Conservation (phyloP, 2,329 filamentous ascomycete species). For the Leptodontidium sp. region DNA sequence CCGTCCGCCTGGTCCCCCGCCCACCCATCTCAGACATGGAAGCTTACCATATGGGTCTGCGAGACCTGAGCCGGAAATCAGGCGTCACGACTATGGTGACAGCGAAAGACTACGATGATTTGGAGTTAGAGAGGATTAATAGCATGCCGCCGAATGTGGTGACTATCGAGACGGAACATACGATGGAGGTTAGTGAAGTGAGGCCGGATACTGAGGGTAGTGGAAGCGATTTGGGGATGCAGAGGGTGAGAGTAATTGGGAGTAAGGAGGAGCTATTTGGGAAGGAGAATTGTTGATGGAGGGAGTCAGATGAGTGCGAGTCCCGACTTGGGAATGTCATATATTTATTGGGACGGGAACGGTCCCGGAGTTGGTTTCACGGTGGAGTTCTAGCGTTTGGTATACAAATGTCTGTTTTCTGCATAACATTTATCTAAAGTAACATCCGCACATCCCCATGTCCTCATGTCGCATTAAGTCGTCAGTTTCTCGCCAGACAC, state of each 20-base stretch:
- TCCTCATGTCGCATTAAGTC: too few relatives aligned
- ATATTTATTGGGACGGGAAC: neutral
- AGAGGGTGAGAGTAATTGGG: neutral
- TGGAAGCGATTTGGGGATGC: constrained; percentile 4
- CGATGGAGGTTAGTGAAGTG: neutral
- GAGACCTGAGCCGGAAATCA: constrained; percentile 26
- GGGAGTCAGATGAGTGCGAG: too few relatives aligned
- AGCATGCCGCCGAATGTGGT: constrained; percentile 31
- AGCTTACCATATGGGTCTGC: constrained; percentile 26
- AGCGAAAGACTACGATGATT: constrained; percentile 21
- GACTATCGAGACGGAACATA: constrained; percentile 32
- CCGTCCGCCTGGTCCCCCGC: constrained; percentile 14
- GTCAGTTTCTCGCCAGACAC: too few relatives aligned
- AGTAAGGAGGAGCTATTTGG: constrained; percentile 25
- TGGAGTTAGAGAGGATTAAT: constrained; percentile 24
- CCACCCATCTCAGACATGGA: constrained; percentile 21
- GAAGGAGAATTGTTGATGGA: constrained; percentile 17
- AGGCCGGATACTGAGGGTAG: constrained; percentile 8
- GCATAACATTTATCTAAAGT: too few relatives aligned
- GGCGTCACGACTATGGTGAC: constrained; percentile 37
- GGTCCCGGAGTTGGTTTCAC: neutral
- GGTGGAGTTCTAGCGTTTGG: neutral
- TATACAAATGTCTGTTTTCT: too few relatives aligned
- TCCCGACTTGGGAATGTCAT: too few relatives aligned
- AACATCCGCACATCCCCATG: too few relatives aligned